These are phyloP conservation scores for Ogataea glucozyma DNA, from an alignment of 805 yeast species.

Conservation along the genomic window DNA sequence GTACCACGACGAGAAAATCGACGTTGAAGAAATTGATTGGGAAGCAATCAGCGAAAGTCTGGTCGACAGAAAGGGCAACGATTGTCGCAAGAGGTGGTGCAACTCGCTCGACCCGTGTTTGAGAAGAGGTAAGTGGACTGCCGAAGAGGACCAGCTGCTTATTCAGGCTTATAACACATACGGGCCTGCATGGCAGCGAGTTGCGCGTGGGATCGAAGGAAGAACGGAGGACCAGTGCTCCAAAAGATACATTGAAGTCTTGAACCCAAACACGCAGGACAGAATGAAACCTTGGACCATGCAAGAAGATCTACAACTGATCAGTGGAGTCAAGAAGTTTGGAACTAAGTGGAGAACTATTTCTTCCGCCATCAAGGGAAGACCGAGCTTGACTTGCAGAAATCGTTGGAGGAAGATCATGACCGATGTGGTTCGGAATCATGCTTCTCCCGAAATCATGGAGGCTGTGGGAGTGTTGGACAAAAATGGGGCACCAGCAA, in stretches of 20 bases:
- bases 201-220: constrained; percentile 73
- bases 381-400: constrained; percentile 88
- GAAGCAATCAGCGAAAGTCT: constrained; percentile 51
- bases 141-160: constrained; percentile 70
- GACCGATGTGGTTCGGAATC: constrained; percentile 69
- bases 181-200: constrained; percentile 87
- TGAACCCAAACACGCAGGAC: constrained; percentile 79
- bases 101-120: constrained; percentile 81
- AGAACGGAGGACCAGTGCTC: constrained; percentile 96
- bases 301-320: constrained; percentile 72
- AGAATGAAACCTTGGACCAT: constrained; percentile 76
- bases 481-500: constrained; percentile 6
- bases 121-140: constrained; percentile 84
- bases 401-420: constrained; percentile 90
- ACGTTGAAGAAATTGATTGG: constrained; percentile 58
- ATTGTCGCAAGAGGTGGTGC: constrained; percentile 85
- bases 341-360: constrained; percentile 93
- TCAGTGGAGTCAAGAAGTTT: constrained; percentile 63
- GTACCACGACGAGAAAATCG: constrained; percentile 32
- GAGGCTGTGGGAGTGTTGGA: constrained; percentile 52
- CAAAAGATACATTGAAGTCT: constrained; percentile 82
- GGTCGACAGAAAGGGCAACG: constrained; percentile 66
- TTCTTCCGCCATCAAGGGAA: constrained; percentile 64
- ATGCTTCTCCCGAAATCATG: constrained; percentile 55
- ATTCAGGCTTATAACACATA: constrained; percentile 60